Evolutionary conservation across 208 protist genomes (phyloP), one percentile per base, ranked within the genome.

Genomic region (Leptomonas pyrrhocoris): DNA sequence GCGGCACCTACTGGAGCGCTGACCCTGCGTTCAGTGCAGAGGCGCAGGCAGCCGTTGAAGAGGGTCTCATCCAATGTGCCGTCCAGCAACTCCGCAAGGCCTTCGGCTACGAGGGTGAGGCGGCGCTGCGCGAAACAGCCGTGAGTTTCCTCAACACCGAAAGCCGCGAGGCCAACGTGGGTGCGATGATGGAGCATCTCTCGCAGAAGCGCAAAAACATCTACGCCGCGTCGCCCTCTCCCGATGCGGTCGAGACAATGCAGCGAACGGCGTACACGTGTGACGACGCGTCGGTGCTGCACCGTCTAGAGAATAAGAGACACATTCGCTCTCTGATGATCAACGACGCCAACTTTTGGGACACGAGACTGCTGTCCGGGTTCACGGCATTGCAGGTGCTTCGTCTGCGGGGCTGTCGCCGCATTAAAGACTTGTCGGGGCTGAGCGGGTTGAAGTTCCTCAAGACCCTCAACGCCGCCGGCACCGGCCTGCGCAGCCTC

Each of bases 401-500:
- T 2, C 53, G 53, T 7, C 21, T 68, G 21, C 51, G 60, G 28
- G 51, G 36, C 38, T 68, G 50, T 51, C 63, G 63, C 53, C 51
- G 60, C 30, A 31, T 66, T 2, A 66, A 38, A 21, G 48, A 68
- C 53, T 13, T 60, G 38, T 16, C 49, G 15, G 63, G 63, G 23
- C 38, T 68, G 38, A 27, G 50, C 51, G 51, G 48, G 2, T 42
- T 25, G 13, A 2, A 13, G 48, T 45, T 13, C 5, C 60, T 66
- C 42, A 66, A 56, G 60, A 56, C 60, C 11, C 15, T 66, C 31
- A 54, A 66, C 60, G 60, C 60, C 16, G 60, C 60, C 48, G 60
- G 60, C 58, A 53, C 27, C 40, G 58, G 58, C 27, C 58, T 64
- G 58, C 38, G 58, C 43, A 64, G 58, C 43, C 43, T 64, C 6